phyloP scores from a whole-genome alignment of 2,329 filamentous ascomycete species.

The Colletotrichum aenigma region DNA sequence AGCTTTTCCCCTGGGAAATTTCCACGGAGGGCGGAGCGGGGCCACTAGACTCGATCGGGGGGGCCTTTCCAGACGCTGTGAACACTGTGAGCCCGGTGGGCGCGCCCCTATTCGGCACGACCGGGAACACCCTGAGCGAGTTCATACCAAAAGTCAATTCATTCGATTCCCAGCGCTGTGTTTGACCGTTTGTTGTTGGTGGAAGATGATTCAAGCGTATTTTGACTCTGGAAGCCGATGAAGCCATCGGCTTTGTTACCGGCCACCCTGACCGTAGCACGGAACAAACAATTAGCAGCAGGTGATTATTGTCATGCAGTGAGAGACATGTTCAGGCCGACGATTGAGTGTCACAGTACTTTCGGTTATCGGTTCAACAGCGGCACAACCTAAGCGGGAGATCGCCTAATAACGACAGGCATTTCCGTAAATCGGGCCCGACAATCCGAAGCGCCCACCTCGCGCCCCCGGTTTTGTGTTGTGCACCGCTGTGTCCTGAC shows the following conservation, averaged over 20 bases:
- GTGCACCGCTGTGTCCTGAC: neutral
- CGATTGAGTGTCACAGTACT: neutral
- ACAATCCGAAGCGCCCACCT: neutral
- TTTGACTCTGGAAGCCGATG: neutral
- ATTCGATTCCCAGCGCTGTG: neutral
- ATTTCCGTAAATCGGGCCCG: neutral
- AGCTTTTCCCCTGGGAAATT: constrained; percentile 16
- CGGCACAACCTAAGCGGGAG: neutral
- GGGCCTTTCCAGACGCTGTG: neutral
- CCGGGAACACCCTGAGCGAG: neutral
- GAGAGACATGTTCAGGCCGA: neutral
- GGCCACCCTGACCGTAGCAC: neutral
- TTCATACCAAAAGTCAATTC: neutral
- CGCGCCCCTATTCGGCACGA: constrained; percentile 12
- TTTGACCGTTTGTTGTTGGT: neutral
- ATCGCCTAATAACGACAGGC: neutral
- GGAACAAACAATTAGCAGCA: neutral
- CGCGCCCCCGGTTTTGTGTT: neutral
- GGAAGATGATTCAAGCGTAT: neutral
- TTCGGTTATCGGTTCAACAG: neutral
- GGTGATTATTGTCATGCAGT: neutral
- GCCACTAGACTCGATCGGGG: constrained; percentile 1
- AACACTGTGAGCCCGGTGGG: neutral
- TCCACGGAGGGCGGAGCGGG: constrained; percentile 5
- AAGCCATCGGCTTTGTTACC: neutral